Evolutionary conservation across 208 protist genomes (phyloP).

Genomic region (Naegleria gruberi): DNA sequence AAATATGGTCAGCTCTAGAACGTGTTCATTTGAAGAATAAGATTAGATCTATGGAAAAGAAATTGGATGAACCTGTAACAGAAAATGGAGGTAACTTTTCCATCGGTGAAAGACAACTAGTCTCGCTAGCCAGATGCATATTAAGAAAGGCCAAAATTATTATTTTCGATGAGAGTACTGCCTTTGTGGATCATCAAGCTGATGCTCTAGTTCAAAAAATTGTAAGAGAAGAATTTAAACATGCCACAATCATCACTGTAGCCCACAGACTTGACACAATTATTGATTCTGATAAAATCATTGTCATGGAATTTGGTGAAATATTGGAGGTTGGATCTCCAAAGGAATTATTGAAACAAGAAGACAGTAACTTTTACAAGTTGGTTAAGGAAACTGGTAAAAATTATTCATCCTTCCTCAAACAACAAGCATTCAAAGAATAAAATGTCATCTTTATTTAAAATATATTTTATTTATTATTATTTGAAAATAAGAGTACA

Average conservation of each 20-base stretch:
- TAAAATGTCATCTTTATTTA: neutral
- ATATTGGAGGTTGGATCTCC: constrained; percentile 53
- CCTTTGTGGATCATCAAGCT: constrained; percentile 49
- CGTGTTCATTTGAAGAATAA: constrained; percentile 30
- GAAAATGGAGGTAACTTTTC: constrained; percentile 42
- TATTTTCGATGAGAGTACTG: constrained; percentile 61
- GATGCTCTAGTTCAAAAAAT: constrained; percentile 59
- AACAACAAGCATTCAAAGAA: neutral
- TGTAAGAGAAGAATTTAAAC: constrained; percentile 40
- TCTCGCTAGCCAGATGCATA: constrained; percentile 37
- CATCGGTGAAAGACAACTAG: constrained; percentile 34
- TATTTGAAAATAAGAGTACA: too few species aligned
- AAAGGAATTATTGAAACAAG: constrained; percentile 17
- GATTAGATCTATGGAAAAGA: constrained; percentile 12
- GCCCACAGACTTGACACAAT: constrained; percentile 53
- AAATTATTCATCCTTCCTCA: neutral
- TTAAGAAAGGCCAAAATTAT: constrained; percentile 38
- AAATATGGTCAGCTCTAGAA: constrained; percentile 45
- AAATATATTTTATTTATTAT: neutral
- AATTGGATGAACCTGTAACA: constrained; percentile 27
- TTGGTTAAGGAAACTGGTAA: neutral
- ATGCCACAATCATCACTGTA: constrained; percentile 38
- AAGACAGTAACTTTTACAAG: neutral
- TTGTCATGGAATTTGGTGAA: constrained; percentile 54
- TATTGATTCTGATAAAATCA: constrained; percentile 49